Evolutionary conservation across 495 filamentous ascomycete species (phyloP).

Genomic region (Neurospora sp.): DNA sequence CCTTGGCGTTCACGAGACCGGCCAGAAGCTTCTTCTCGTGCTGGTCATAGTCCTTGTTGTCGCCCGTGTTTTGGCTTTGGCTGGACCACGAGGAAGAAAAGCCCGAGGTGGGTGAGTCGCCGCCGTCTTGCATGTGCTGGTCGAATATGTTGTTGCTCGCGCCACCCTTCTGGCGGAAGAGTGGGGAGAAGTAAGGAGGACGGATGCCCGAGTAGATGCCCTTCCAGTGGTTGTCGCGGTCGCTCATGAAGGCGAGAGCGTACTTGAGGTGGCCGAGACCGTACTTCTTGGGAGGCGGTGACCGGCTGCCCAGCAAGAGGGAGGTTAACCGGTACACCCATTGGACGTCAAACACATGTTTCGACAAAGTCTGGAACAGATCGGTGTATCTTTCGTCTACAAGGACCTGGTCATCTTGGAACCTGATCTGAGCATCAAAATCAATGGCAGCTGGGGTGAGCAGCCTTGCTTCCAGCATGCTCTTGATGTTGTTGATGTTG

Average conservation of each 20-base stretch:
- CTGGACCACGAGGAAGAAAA: background rate
- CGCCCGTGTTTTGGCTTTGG: background rate
- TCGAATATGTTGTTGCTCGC: background rate
- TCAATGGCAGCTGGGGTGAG: conserved; percentile 8
- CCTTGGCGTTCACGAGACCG: conserved; percentile 69
- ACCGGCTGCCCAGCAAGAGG: conserved; percentile 14
- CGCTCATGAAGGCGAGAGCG: conserved; percentile 14
- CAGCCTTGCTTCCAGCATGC: conserved; percentile 24
- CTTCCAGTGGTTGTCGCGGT: conserved; percentile 17
- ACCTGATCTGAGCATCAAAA: conserved; percentile 8
- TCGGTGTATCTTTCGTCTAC: conserved; percentile 5
- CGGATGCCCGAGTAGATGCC: conserved; percentile 7
- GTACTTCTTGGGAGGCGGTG: conserved; percentile 7
- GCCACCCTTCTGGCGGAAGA: conserved; percentile 2
- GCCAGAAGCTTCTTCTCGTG: conserved; percentile 77
- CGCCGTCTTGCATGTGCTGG: background rate
- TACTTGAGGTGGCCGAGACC: conserved; percentile 6
- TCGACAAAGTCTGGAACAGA: conserved; percentile 1
- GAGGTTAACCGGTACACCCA: conserved; percentile 25
- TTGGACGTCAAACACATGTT: conserved; percentile 20
- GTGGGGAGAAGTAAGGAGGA: conserved; percentile 23
- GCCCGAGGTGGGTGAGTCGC: background rate
- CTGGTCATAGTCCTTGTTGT: conserved; percentile 25
- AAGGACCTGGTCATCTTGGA: conserved; percentile 1
- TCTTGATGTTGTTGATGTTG: conserved; percentile 32